Percentiles rank a stretch among this genome's conserved stretches.
These are phyloP conservation scores for Mitragyna speciosa DNA, from an alignment of 257 asterid genomes.

Conservation along the genomic window DNA sequence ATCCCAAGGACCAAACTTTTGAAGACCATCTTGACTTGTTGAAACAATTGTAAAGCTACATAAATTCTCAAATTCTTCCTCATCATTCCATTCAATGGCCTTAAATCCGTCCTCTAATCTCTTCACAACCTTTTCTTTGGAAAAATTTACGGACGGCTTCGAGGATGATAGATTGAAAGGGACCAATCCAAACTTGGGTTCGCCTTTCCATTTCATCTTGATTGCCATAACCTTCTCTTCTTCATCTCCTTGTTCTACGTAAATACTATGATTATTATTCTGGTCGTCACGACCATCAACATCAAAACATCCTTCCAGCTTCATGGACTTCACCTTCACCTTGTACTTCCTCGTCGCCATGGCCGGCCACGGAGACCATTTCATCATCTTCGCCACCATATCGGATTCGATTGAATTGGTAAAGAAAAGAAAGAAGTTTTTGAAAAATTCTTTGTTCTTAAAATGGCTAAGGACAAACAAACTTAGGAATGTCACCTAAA, in stretches of 20 bases:
- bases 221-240: slow-evolving; percentile 34
- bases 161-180: slow-evolving; percentile 33
- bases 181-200: slow-evolving; percentile 46
- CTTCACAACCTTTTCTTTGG: slow-evolving; percentile 31
- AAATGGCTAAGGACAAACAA: not conserved
- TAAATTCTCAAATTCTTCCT: slow-evolving; percentile 51
- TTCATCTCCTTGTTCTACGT: not conserved
- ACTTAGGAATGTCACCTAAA: too few relatives aligned
- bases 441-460: not conserved
- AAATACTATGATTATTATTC: too few relatives aligned
- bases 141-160: slow-evolving; percentile 35
- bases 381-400: slow-evolving; percentile 49
- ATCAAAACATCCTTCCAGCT: slow-evolving; percentile 31
- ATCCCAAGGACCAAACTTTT: slow-evolving; percentile 50
- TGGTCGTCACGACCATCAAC: not conserved
- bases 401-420: not conserved
- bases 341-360: slow-evolving; percentile 40
- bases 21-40: slow-evolving; percentile 10
- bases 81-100: slow-evolving; percentile 41
- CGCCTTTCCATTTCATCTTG: slow-evolving; percentile 67
- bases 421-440: not conserved
- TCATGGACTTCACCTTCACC: slow-evolving; percentile 52
- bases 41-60: slow-evolving; percentile 45
- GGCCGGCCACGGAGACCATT: slow-evolving; percentile 50
- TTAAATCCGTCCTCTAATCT: slow-evolving; percentile 5